These are phyloP conservation scores for Astrephomene gubernaculifera DNA, from an alignment of 139 green algal species.

Conservation along the genomic window DNA sequence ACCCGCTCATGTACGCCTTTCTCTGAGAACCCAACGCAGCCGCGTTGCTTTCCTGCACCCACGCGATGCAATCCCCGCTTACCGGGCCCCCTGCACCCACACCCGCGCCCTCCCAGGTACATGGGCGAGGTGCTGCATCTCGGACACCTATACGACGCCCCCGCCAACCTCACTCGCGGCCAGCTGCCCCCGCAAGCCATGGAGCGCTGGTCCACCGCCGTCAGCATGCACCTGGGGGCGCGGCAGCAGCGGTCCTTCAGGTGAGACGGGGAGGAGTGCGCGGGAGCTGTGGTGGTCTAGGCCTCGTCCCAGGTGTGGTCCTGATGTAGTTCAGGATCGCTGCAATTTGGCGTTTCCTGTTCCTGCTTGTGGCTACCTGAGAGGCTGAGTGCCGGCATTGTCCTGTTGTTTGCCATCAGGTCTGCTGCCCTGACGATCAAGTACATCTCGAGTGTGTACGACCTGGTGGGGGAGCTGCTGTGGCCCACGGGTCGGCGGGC, in stretches of 20 bases:
- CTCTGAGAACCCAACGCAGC: not conserved
- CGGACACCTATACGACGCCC: conserved; percentile 8
- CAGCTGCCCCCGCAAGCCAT: not conserved
- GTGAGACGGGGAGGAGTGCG: not conserved
- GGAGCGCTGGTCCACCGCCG: conserved; percentile 7
- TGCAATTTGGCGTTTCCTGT: no score
- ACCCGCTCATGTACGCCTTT: not conserved
- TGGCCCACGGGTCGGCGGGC: conserved; percentile 17
- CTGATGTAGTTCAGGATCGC: no score
- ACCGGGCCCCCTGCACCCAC: not conserved
- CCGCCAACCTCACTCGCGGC: conserved; percentile 6
- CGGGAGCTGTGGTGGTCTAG: not conserved
- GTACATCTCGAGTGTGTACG: conserved; percentile 26
- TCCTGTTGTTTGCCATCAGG: no score
- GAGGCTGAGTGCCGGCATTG: no score
- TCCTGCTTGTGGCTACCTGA: no score
- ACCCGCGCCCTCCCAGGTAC: conserved; percentile 3
- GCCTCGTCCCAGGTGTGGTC: no score
- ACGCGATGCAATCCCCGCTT: no score
- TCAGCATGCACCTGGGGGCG: conserved; percentile 36
- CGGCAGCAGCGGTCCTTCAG: not conserved
- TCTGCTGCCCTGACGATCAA: conserved; percentile 14
- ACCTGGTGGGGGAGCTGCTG: conserved; percentile 35
- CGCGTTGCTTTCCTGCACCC: not conserved
- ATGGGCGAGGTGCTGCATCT: conserved; percentile 32